Base-by-base conservation (phyloP, 1,284 basidiomycete species). In the Rhodotorula glutinis region DNA sequence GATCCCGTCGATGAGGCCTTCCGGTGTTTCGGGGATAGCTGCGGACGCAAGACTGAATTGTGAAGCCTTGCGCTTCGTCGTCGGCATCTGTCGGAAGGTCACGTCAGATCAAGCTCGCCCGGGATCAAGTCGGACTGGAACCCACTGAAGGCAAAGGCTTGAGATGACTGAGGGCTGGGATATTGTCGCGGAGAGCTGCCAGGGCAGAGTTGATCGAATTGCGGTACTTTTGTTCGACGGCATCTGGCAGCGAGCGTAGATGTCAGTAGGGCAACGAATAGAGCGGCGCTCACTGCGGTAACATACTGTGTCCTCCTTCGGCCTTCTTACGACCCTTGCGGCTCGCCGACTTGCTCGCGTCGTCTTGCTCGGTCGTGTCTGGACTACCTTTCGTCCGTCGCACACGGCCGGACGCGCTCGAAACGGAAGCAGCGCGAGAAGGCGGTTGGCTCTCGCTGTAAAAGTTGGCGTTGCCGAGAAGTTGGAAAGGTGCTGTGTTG, bases 151-250 rank as follows among this genome's bases (percentile, higher is more conserved):
- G 74, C 9, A 75, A 67, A 3, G 74, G 70, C 47, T 74, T 70
- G 49, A 75, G 65, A 40, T 75, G 74, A 4, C 66, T 64, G 33
- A 75, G 57, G 3, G 74, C 74, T 3, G 74, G 74, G 19, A 75
- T 71, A 3, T 66, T 65, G 57, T 75, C 74, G 16, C 72, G 68
- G 19, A 75, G 65, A 16, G 72, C 65, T 4, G 74, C 72, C 29
- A 75, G 68, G 40, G 66, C 69, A 29, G 71, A 71, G 63, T 75
- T 75, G 67, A 75, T 75, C 57, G 73, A 74, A 57, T 75, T 75
- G 41, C 74, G 73, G 49, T 75, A 75, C 53, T 73, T 66, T 51
- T 73, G 71, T 56, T 75, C 74, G 58, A 75, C 74, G 11, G 74
- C 74, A 41, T 75, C 73, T 75, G 57, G 9, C 14, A 16, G 5